Evolutionary conservation across 208 protist genomes (phyloP), one percentile per base, ranked within the genome.

Genomic region (Novymonas esmeraldas): DNA sequence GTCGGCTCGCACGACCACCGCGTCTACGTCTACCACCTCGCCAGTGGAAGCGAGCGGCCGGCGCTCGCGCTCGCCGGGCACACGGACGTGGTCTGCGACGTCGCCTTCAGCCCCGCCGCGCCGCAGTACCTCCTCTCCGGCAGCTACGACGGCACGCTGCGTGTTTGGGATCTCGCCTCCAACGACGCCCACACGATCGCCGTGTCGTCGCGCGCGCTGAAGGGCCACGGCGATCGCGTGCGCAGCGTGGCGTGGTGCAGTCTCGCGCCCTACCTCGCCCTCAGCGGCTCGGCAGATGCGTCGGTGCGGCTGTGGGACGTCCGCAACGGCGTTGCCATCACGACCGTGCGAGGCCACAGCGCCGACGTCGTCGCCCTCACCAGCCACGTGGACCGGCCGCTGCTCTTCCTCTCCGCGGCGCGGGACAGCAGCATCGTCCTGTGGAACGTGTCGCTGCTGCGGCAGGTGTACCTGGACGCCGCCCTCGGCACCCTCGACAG

Each of bases 271-370:
- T 94, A 93, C 52, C 45, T 98, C 34, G 78, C 84, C 36, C 42
- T 98, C 39, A 94, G 87, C 54, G 92, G 89, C 26, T 84, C 78
- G 16, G 83, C 66, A 39, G 94, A 98, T 68, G 78, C 76, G 22
- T 87, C 92, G 20, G 81, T 98, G 33, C 88, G 93, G 24, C 48
- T 98, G 41, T 98, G 95, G 94, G 92, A 98, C 73, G 55, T 93
- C 18, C 86, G 90, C 59, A 90, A 76, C 55, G 79, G 78, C 11
- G 59, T 70, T 13, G 82, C 82, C 68, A 51, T 98, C 18, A 68
- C 66, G 0, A 79, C 83, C 14, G 75, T 95, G 10, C 82, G 90
- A 11, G 81, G 90, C n/a, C 93, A 98, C 74, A 90, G 82, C 68
- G 78, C 87, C n/a, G 92, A 95, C 24, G 90, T 98, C 11, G 79